Base-by-base conservation (phyloP, 176 grass and related monocot genomes). In the Zizania latifolia region DNA sequence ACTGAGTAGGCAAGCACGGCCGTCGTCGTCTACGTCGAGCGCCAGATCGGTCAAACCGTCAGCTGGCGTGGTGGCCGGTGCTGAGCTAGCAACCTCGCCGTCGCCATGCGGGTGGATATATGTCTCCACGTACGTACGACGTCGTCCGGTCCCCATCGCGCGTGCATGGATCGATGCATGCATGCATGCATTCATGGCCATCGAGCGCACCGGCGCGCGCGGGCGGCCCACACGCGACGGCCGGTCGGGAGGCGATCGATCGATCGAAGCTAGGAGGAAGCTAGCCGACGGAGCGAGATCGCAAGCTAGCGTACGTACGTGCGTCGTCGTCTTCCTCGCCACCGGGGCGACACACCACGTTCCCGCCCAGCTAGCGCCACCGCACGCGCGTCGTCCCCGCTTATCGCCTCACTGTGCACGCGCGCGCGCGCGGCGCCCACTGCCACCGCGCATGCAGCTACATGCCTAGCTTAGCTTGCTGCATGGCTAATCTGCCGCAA, bases 261-360 rank as follows among this genome's bases (percentile, higher is more conserved):
- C n/a, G n/a, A n/a, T n/a, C n/a, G n/a, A n/a, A n/a, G n/a, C n/a
- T n/a, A n/a, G n/a, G n/a, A n/a, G n/a, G n/a, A n/a, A n/a, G n/a
- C n/a, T n/a, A n/a, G n/a, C n/a, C n/a, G n/a, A n/a, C n/a, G n/a
- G n/a, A 6, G 17, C 17, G 0, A 3, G 48, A 1, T 15, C 41
- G 41, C 44, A 48, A 26, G 59, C 41, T n/a, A 66, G 76, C 61
- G 24, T 50, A 34, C 70, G 48, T 31, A 10, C 2, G 31, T 29
- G 1, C 40, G 76, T 10, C 80, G 73, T 56, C 82, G 66, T 84
- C 75, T 57, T 79, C 68, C 50, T 73, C 71, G 9, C 15, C 76
- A 6, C 48, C n/a, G 48, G 48, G 48, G 48, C 72, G 72, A 69
- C 85, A 86, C 45, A 57, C 78, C 85, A 82, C 57, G 78, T 72